phyloP scores from a whole-genome alignment of 2,329 filamentous ascomycete genomes.

The Aspergillus sp. region DNA sequence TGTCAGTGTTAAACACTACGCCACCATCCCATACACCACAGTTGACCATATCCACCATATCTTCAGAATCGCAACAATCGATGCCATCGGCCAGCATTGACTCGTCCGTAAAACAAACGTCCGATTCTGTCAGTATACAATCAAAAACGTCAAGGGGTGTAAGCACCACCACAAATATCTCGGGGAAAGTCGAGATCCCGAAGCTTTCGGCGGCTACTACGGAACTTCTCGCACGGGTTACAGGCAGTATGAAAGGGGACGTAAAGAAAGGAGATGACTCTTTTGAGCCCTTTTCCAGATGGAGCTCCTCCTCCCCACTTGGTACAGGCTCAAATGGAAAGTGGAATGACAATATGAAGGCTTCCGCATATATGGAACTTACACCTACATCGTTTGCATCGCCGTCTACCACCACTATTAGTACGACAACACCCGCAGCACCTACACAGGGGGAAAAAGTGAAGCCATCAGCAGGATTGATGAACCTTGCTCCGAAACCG shows the following conservation, averaged over 20 bases:
- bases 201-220: constrained; percentile 19
- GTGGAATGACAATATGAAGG: constrained; percentile 13
- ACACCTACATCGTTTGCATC: constrained; percentile 16
- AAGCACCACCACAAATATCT: constrained; percentile 1
- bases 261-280: constrained; percentile 2
- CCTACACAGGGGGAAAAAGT: constrained; percentile 1
- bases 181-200: constrained; percentile 15
- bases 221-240: constrained; percentile 18
- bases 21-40: constrained; percentile 10
- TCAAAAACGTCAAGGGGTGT: too few relatives aligned
- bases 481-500: constrained; percentile 10
- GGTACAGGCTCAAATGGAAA: constrained; percentile 1
- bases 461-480: constrained; percentile 3
- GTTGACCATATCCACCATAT: constrained; percentile 1
- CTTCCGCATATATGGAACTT: constrained; percentile 18
- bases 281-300: constrained; percentile 5
- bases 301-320: constrained; percentile 3
- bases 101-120: constrained; percentile 3
- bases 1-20: constrained; percentile 15
- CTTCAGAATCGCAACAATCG: constrained; percentile 9
- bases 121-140: constrained; percentile 1
- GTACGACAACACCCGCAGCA: constrained; percentile 2
- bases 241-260: constrained; percentile 12
- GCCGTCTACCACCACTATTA: constrained; percentile 8
- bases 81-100: constrained; percentile 4